Percentiles rank a stretch among this genome's conserved stretches.
Conservation (phyloP, 208 protist species). For the Wallacemonas rigidus region DNA sequence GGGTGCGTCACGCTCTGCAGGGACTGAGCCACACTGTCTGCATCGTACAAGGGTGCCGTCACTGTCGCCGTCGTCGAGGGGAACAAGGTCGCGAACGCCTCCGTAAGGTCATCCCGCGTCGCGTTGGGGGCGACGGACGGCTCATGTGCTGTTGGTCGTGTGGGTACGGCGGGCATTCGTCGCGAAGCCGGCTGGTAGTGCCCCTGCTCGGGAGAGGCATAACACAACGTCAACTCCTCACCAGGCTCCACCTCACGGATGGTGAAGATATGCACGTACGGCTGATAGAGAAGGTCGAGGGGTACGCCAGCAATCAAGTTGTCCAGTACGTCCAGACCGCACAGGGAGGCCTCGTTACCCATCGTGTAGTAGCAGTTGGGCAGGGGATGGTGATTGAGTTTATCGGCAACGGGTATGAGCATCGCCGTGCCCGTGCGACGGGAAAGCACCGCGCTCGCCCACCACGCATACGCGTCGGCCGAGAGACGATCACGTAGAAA, state of each 20-base stretch:
- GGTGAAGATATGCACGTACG: constrained; percentile 78
- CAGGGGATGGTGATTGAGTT: constrained; percentile 79
- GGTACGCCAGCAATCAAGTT: constrained; percentile 88
- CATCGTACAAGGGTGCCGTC: background rate
- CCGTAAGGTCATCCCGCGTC: constrained; percentile 13
- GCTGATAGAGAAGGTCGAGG: constrained; percentile 59
- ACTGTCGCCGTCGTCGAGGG: background rate
- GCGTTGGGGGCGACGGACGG: background rate
- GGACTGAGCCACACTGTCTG: background rate
- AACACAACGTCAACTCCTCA: constrained; percentile 78
- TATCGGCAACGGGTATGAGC: constrained; percentile 80
- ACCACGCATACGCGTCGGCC: constrained; percentile 68
- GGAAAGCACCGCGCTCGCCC: constrained; percentile 76
- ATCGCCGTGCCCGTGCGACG: constrained; percentile 61
- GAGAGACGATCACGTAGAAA: constrained; percentile 52
- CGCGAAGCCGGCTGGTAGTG: constrained; percentile 26
- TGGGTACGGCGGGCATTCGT: background rate
- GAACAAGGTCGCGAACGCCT: constrained; percentile 8
- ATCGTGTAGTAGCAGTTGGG: constrained; percentile 88
- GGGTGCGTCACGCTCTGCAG: constrained; percentile 28
- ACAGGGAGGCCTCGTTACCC: constrained; percentile 58
- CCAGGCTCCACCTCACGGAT: constrained; percentile 68
- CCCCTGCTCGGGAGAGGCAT: constrained; percentile 48
- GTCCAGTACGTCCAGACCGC: constrained; percentile 80
- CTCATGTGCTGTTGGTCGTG: too few relatives aligned